phyloP scores from a whole-genome alignment of 495 filamentous ascomycete genomes.

The Penicillium taxi region DNA sequence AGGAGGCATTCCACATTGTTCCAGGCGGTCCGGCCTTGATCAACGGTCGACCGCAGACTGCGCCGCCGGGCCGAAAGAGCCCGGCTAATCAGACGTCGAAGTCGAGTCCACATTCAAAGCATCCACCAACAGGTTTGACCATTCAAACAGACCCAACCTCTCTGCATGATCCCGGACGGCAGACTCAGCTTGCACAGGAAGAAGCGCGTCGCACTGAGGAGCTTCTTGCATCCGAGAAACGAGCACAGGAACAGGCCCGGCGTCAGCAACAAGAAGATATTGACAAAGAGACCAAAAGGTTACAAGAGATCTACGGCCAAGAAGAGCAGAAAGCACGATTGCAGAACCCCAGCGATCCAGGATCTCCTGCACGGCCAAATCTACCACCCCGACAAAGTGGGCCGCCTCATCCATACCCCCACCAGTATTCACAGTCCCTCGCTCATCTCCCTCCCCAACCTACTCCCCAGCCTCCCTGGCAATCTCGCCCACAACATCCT shows the following conservation, averaged over 20 bases:
- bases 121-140: slow-evolving; percentile 6
- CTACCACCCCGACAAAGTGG: slow-evolving; percentile 16
- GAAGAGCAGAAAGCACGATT: slow-evolving; percentile 36
- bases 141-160: slow-evolving; percentile 12
- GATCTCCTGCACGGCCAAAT: slow-evolving; percentile 20
- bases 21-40: slow-evolving; percentile 10
- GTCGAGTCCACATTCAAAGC: slow-evolving; percentile 1
- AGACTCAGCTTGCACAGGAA: slow-evolving; percentile 48
- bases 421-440: slow-evolving; percentile 9
- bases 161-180: slow-evolving; percentile 15
- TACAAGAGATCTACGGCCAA: slow-evolving; percentile 64
- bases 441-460: slow-evolving; percentile 4
- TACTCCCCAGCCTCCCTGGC: slow-evolving; percentile 7
- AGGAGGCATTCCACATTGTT: slow-evolving; percentile 73
- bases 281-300: slow-evolving; percentile 74
- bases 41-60: slow-evolving; percentile 3
- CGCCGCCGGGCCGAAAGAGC: slow-evolving; percentile 3
- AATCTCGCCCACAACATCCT: slow-evolving; percentile 8
- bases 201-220: slow-evolving; percentile 65
- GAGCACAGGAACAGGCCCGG: slow-evolving; percentile 46
- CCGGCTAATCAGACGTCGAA: slow-evolving; percentile 5
- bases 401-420: slow-evolving; percentile 10
- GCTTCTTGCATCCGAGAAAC: slow-evolving; percentile 65
- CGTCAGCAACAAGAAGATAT: slow-evolving; percentile 62
- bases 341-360: slow-evolving; percentile 19